These are phyloP conservation scores for Aureoboletus auriporus DNA, from an alignment of 768 basidiomycete species.

Conservation along the genomic window DNA sequence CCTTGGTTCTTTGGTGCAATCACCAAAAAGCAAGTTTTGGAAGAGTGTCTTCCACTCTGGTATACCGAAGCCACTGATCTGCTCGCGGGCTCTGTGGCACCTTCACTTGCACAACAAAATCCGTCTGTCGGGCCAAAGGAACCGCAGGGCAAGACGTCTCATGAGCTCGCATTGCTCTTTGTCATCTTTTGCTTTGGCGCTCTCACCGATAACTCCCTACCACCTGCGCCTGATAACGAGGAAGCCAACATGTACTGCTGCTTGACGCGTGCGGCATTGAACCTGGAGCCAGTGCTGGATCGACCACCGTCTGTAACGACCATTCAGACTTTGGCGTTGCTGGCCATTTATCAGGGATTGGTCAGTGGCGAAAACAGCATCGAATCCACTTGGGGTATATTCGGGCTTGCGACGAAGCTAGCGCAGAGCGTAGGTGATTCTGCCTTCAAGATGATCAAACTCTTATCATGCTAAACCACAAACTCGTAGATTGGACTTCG, in stretches of 20 bases:
- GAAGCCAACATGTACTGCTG: slow-evolving; percentile 53
- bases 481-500: slow-evolving; percentile 58
- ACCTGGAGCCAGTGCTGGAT: slow-evolving; percentile 64
- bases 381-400: slow-evolving; percentile 62
- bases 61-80: slow-evolving; percentile 46
- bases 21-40: slow-evolving; percentile 55
- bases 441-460: background rate
- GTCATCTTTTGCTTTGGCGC: slow-evolving; percentile 62
- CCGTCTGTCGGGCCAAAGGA: slow-evolving; percentile 5
- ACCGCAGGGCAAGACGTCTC: slow-evolving; percentile 34
- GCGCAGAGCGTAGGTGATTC: slow-evolving; percentile 58
- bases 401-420: slow-evolving; percentile 61
- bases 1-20: slow-evolving; percentile 80
- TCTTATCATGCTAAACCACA: slow-evolving; percentile 2
- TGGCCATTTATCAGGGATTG: slow-evolving; percentile 70
- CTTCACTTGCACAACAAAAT: slow-evolving; percentile 7
- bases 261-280: slow-evolving; percentile 61
- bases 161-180: slow-evolving; percentile 62
- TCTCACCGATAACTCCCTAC: slow-evolving; percentile 50
- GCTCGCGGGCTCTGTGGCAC: slow-evolving; percentile 24
- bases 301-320: slow-evolving; percentile 69
- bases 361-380: slow-evolving; percentile 66
- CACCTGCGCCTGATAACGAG: slow-evolving; percentile 48
- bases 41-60: slow-evolving; percentile 64
- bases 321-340: slow-evolving; percentile 59